Conservation (phyloP, 108 stramenopile genomes). For the Nitzschia palea region DNA sequence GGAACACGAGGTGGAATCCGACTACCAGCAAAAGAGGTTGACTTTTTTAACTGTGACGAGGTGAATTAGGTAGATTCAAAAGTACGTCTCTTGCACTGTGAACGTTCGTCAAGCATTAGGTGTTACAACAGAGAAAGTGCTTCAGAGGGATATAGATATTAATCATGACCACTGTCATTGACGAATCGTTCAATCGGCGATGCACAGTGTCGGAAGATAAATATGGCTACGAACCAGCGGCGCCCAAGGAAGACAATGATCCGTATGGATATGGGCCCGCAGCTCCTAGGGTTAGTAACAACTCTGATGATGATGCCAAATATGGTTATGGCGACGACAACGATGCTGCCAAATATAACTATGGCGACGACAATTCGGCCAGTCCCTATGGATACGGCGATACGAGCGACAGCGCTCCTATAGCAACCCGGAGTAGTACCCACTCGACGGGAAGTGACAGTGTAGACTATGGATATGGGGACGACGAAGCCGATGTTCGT, state of each 20-base stretch:
- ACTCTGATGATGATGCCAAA: not conserved
- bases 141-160: too few relatives aligned
- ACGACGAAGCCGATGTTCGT: not conserved
- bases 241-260: not conserved
- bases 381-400: constrained; percentile 22
- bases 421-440: not conserved
- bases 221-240: constrained; percentile 27
- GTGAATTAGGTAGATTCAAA: too few relatives aligned
- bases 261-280: constrained; percentile 13
- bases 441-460: not conserved
- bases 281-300: too few relatives aligned
- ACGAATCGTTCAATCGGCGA: not conserved
- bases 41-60: too few relatives aligned
- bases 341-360: constrained; percentile 16
- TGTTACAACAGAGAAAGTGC: too few relatives aligned
- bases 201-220: constrained; percentile 1
- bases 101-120: too few relatives aligned
- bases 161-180: not conserved
- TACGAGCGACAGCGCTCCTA: not conserved
- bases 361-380: constrained; percentile 7
- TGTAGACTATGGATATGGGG: constrained; percentile 6
- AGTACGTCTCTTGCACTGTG: too few relatives aligned
- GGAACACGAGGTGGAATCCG: too few relatives aligned
- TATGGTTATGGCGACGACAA: constrained; percentile 28
- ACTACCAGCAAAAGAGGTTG: too few relatives aligned